Evolutionary conservation across 1,284 basidiomycete genomes (phyloP), one percentile per base, ranked within the genome.

Genomic region (Trichosporon inkin): DNA sequence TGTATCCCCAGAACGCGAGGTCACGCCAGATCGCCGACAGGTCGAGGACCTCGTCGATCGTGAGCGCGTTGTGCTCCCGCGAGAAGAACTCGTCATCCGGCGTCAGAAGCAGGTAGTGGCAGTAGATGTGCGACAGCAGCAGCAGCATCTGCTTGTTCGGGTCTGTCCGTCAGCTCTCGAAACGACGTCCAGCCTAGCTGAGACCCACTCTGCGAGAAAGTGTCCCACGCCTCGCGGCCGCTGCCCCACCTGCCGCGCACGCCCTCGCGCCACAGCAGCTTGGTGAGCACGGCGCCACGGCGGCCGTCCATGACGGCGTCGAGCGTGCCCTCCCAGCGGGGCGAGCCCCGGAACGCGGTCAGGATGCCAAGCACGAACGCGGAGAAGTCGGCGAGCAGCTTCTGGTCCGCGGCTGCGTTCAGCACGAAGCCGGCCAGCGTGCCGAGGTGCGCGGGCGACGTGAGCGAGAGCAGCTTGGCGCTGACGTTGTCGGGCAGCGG

Each of bases 1-100:
- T 71, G 55, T 76, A 78, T 1, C 72, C 73, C 71, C 70, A 77
- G 67, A 72, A 78, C 0, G 75, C 74, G 40, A 78, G 63, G 64
- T 79, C 71, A 24, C 75, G 62, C 78, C 76, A 79, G 19, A 78
- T 71, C 1, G 66, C 64, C 2, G 71, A 71, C 6, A 79, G 59
- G n/a, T 81, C 58, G 14, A 71, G 57, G 4, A 97, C 82, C 71
- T 99, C 95, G 68, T 96, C 92, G 8, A 94, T 76, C 0, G 83
- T 83, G 2, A 99, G 82, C 0, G 91, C 88, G 68, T 93, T 93
- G 14, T 68, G 63, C 1, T 64, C 17, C 2, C 55, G 52, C 8
- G 56, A 58, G 72, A 94, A 94, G 79, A 99, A 98, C 75, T 99
- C 95, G 74, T 98, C 95, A 68, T 99, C 96, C 2, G 91, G 91